These are phyloP conservation scores for Citrullus mucosospermus DNA, from an alignment of 306 rosid species.

Conservation along the genomic window DNA sequence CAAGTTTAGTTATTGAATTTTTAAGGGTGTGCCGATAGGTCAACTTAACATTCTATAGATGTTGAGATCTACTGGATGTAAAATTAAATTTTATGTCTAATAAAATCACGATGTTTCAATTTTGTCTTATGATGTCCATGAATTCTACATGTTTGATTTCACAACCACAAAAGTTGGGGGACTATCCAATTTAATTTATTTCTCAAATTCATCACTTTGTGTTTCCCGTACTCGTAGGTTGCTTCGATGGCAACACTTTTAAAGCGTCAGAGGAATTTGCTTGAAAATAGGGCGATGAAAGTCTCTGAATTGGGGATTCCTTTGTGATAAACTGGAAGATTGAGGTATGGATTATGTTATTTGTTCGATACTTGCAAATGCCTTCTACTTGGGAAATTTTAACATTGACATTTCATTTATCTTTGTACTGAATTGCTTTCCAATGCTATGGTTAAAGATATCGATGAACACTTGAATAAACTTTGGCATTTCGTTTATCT, in stretches of 20 bases:
- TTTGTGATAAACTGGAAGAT: conserved; percentile 25
- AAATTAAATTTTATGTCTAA: background rate
- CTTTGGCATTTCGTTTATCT: no score
- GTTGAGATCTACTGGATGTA: background rate
- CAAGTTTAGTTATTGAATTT: background rate
- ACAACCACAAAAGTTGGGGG: background rate
- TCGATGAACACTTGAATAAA: no score
- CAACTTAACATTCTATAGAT: background rate
- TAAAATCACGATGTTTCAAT: background rate
- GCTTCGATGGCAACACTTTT: conserved; percentile 53
- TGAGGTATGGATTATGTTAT: background rate
- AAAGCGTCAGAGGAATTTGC: conserved; percentile 37
- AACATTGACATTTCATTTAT: no score
- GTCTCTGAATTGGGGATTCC: conserved; percentile 66
- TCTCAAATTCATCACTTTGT: background rate
- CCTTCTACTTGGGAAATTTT: no score
- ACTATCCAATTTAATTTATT: background rate
- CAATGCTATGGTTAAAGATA: no score
- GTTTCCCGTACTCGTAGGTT: conserved; percentile 29
- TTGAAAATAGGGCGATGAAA: conserved; percentile 55
- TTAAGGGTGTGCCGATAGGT: background rate
- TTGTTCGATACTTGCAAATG: background rate
- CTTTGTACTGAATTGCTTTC: no score
- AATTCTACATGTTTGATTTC: background rate
- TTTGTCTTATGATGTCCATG: background rate